Conservation (phyloP, 2,329 filamentous ascomycete species). For the Xylariaceae sp. region DNA sequence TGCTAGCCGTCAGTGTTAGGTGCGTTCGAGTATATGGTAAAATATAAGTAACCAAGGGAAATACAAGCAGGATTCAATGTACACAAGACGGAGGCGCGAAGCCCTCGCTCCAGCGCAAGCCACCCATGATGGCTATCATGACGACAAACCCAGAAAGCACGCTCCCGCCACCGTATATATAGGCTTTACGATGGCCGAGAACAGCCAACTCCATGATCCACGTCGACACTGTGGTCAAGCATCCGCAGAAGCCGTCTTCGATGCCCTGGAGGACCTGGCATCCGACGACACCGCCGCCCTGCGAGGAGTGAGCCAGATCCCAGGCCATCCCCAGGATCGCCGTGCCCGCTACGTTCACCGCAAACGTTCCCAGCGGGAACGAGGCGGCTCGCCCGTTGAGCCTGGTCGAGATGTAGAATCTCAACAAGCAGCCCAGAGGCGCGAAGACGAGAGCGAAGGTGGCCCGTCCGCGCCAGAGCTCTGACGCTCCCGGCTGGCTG, state of each 20-base stretch:
- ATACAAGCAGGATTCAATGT: constrained; percentile 21
- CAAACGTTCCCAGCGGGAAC: constrained; percentile 84
- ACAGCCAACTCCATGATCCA: constrained; percentile 58
- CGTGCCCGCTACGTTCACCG: constrained; percentile 73
- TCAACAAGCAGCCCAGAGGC: constrained; percentile 67
- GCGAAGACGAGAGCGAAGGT: constrained; percentile 78
- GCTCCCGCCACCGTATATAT: constrained; percentile 61
- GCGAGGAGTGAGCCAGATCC: constrained; percentile 66
- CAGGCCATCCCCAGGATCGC: constrained; percentile 69
- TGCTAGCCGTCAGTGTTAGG: too few relatives aligned
- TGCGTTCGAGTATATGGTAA: too few relatives aligned
- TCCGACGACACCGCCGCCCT: constrained; percentile 49
- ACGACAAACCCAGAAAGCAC: constrained; percentile 53
- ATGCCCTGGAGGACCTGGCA: constrained; percentile 65
- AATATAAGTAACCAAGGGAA: too few relatives aligned
- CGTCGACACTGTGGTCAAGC: constrained; percentile 61
- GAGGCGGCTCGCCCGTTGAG: constrained; percentile 62
- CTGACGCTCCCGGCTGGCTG: constrained; percentile 33
- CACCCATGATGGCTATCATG: constrained; percentile 68
- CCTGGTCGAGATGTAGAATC: constrained; percentile 65
- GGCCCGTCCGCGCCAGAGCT: constrained; percentile 69
- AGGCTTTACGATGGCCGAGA: constrained; percentile 48
- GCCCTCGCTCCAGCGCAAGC: constrained; percentile 62
- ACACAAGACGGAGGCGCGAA: constrained; percentile 41
- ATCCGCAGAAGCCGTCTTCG: constrained; percentile 64